phyloP scores from a whole-genome alignment of 352 stramenopile genomes.

The Globisporangium ultimum region DNA sequence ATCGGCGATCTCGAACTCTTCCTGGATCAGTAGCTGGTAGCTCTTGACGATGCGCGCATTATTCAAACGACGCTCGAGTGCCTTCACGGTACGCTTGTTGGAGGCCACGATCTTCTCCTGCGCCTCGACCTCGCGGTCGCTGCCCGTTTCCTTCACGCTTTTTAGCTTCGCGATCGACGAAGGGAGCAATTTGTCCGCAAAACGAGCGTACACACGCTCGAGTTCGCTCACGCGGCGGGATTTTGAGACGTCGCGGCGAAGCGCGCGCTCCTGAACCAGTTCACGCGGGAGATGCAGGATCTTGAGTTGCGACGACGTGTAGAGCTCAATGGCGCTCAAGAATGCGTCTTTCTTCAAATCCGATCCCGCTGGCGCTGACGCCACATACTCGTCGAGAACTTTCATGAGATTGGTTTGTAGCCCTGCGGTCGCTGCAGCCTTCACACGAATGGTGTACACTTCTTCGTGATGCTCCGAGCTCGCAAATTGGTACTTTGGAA shows the following conservation, averaged over 20 bases:
- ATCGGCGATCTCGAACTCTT: conserved; percentile 45
- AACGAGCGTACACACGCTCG: conserved; percentile 25
- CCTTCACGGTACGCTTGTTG: conserved; percentile 25
- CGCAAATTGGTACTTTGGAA: conserved; percentile 44
- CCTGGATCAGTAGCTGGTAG: conserved; percentile 45
- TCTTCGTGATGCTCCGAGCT: conserved; percentile 40
- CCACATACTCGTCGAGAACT: conserved; percentile 65
- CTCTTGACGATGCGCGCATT: conserved; percentile 36
- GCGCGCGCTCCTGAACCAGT: conserved; percentile 30
- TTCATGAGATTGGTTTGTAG: conserved; percentile 35
- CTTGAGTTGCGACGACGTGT: conserved; percentile 48
- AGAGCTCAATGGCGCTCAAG: conserved; percentile 48
- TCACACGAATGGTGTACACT: conserved; percentile 57
- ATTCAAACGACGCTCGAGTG: conserved; percentile 41
- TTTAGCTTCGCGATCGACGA: conserved; percentile 6
- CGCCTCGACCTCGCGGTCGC: conserved; percentile 19
- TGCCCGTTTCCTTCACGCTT: conserved; percentile 16
- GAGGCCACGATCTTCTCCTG: conserved; percentile 17
- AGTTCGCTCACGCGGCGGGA: conserved; percentile 48
- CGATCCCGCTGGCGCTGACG: conserved; percentile 13
- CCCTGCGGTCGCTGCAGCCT: conserved; percentile 55
- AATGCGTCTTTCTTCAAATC: conserved; percentile 35
- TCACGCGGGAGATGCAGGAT: conserved; percentile 45
- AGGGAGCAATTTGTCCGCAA: conserved; percentile 13
- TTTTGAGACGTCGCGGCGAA: conserved; percentile 34